phyloP scores from a whole-genome alignment of 257 asterid species.

The Ilex asprella region DNA sequence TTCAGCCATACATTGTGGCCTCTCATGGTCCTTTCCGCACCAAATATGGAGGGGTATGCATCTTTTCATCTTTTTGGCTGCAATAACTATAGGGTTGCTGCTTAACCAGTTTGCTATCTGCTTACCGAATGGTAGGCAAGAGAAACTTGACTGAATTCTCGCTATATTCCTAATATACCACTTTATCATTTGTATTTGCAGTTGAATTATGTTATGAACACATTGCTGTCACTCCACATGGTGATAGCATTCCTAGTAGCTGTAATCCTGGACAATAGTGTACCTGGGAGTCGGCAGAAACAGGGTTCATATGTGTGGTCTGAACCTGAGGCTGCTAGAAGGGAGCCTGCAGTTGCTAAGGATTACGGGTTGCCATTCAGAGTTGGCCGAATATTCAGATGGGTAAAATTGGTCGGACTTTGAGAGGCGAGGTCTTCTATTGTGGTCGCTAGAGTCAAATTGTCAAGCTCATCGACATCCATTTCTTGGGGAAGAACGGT shows the following conservation, averaged over 20 bases:
- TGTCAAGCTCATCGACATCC: slow-evolving; percentile 7
- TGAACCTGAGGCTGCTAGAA: slow-evolving; percentile 81
- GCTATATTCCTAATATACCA: no score
- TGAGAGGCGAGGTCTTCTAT: slow-evolving; percentile 5
- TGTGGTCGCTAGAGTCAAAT: neutral
- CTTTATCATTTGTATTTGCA: slow-evolving; percentile 24
- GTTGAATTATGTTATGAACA: slow-evolving; percentile 77
- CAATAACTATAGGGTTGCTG: neutral
- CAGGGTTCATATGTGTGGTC: slow-evolving; percentile 94
- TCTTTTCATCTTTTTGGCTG: neutral
- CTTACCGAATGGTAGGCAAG: neutral
- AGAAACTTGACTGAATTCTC: neutral
- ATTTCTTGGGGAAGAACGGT: neutral
- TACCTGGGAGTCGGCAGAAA: slow-evolving; percentile 87
- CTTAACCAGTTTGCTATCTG: neutral
- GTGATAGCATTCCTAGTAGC: slow-evolving; percentile 84
- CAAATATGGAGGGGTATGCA: slow-evolving; percentile 58
- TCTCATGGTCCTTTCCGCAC: slow-evolving; percentile 93
- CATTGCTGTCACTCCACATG: slow-evolving; percentile 84
- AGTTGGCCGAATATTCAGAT: slow-evolving; percentile 74
- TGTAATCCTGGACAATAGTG: slow-evolving; percentile 78
- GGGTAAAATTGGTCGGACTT: slow-evolving; percentile 98
- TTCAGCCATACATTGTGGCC: slow-evolving; percentile 79
- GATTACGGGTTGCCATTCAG: slow-evolving; percentile 84
- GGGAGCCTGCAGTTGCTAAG: slow-evolving; percentile 79